phyloP scores from a whole-genome alignment of 2,329 filamentous ascomycete genomes.

The Trichoderma harzianum region DNA sequence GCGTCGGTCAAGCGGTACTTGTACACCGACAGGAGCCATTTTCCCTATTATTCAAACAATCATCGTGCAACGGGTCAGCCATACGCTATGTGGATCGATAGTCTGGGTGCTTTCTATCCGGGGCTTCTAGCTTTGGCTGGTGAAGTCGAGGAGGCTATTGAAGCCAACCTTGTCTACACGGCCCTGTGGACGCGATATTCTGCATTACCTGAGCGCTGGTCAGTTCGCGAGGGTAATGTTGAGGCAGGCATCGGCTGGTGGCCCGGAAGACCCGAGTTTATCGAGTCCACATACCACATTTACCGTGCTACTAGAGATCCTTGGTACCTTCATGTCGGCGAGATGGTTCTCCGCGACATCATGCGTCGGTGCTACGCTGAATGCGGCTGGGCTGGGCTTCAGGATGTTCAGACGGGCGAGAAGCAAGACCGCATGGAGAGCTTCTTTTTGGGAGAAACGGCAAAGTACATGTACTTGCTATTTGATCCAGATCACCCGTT shows the following conservation, averaged over 20 bases:
- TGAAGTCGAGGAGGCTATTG: constrained; percentile 84
- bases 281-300: constrained; percentile 95
- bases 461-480: constrained; percentile 90
- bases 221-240: constrained; percentile 75
- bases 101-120: constrained; percentile 90
- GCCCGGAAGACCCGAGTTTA: constrained; percentile 92
- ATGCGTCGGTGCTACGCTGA: constrained; percentile 81
- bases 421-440: constrained; percentile 96
- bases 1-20: constrained; percentile 85
- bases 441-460: constrained; percentile 95
- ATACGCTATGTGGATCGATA: constrained; percentile 92
- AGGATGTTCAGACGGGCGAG: constrained; percentile 78
- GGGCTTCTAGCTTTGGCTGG: constrained; percentile 82
- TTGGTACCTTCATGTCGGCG: constrained; percentile 93
- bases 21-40: constrained; percentile 72
- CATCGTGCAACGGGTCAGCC: constrained; percentile 85
- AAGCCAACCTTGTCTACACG: constrained; percentile 85
- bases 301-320: constrained; percentile 90
- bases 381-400: constrained; percentile 90
- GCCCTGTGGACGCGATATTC: constrained; percentile 93
- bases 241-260: constrained; percentile 91
- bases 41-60: constrained; percentile 90
- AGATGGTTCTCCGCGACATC: constrained; percentile 91
- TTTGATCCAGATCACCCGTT: constrained; percentile 84
- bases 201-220: constrained; percentile 94